Evolutionary conservation across 345 rosid genomes (phyloP), one percentile per base, ranked within the genome.

Genomic region (Hevea brasiliensis): DNA sequence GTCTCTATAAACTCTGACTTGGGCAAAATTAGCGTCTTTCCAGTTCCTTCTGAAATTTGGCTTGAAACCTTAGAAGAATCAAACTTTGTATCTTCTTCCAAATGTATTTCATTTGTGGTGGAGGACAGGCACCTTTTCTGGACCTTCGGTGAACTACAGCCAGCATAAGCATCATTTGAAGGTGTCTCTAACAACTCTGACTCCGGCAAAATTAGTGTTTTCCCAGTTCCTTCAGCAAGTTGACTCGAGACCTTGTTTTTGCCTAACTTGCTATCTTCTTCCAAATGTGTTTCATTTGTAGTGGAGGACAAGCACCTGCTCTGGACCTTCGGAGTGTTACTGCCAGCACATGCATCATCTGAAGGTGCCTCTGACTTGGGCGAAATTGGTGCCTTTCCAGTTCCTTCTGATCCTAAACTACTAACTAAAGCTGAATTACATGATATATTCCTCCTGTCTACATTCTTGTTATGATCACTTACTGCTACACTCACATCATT

Each of bases 371-470:
- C 84, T 64, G 76, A 66, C 73, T 82, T 79, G 67, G 70, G 82
- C 67, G 80, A 77, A 74, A 80, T 74, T 47, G 67, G 67, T 64
- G 79, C 76, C 78, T 81, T 86, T 69, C 68, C 72, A 55, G 78
- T 63, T 70, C 80, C 81, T 84, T 80, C 81, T 56, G 67, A 42
- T 70, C 61, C 82, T 77, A 84, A 78, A 84, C 84, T 80, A 79
- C 84, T 76, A 81, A 67, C 85, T 51, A 77, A 72, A 72, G 76
- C 80, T 72, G 91, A 81, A 79, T 80, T 79, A 68, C 26, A 65
- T 24, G 81, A 76, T 11, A 80, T 55, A 82, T 79, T 80, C 81
- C 82, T 87, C 80, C 74, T 73, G 66, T 79, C 87, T 68, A 79
- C 66, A 67, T 67, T 70, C 75, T 80, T 77, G 68, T 73, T 78